Evolutionary conservation across 176 grass and related monocot species (phyloP).

Genomic region (Urochloa ruziziensis): DNA sequence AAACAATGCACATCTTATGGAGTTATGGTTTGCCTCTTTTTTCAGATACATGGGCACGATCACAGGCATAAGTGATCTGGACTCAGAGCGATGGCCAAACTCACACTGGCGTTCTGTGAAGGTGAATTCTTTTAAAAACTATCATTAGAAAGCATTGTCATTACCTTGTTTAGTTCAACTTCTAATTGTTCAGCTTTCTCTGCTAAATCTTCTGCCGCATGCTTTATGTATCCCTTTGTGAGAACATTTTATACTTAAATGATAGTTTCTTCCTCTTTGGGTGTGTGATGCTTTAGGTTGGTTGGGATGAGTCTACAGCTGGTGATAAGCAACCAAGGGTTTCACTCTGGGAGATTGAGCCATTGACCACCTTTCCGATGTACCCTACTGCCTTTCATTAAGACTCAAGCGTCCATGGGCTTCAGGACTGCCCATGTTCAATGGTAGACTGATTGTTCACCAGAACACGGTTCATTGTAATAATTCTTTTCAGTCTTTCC

Average conservation of each 20-base stretch:
- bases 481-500: neutral
- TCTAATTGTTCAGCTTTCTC: neutral
- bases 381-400: slow-evolving; percentile 83
- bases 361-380: slow-evolving; percentile 91
- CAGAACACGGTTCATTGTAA: neutral
- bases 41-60: slow-evolving; percentile 98
- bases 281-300: slow-evolving; percentile 61
- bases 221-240: neutral
- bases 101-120: slow-evolving; percentile 94
- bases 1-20: slow-evolving; percentile 14
- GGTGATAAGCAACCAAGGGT: slow-evolving; percentile 87
- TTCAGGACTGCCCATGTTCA: slow-evolving; percentile 68
- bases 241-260: neutral
- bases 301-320: slow-evolving; percentile 98
- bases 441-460: slow-evolving; percentile 35
- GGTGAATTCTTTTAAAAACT: slow-evolving; percentile 38
- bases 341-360: slow-evolving; percentile 95
- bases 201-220: neutral
- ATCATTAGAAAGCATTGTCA: slow-evolving; percentile 6
- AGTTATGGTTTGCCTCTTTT: slow-evolving; percentile 19
- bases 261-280: neutral
- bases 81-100: slow-evolving; percentile 80
- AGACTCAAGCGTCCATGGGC: slow-evolving; percentile 92
- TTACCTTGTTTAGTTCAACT: neutral
- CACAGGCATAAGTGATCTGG: slow-evolving; percentile 83